Conservation (phyloP, 148 eudicot species). For the Amaranthus palmeri region DNA sequence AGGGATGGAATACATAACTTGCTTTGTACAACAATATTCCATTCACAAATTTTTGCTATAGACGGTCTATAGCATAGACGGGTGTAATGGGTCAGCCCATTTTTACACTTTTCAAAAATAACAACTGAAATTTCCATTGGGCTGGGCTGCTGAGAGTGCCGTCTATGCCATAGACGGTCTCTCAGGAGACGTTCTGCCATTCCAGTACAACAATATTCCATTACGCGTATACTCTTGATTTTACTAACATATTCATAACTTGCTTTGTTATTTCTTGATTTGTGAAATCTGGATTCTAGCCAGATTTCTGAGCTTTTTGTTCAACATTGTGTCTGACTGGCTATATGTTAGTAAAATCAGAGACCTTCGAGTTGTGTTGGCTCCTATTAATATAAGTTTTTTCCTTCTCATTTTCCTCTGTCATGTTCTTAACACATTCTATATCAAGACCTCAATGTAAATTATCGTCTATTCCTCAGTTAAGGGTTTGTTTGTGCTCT, state of each 20-base stretch:
- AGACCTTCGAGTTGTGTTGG: not conserved
- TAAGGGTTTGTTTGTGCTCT: no score
- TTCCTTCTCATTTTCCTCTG: not conserved
- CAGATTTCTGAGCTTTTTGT: not conserved
- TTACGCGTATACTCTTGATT: not conserved
- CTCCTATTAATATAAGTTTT: not conserved
- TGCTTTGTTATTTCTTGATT: no score
- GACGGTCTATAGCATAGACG: no score
- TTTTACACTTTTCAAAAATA: no score
- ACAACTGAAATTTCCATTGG: not conserved
- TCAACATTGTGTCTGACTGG: no score
- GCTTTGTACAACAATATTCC: not conserved
- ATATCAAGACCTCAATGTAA: not conserved
- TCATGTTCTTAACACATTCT: not conserved
- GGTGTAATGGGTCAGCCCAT: no score
- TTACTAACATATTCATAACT: not conserved
- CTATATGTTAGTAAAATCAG: not conserved
- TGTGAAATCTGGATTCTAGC: not conserved
- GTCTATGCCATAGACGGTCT: not conserved
- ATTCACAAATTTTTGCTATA: no score
- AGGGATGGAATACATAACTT: not conserved
- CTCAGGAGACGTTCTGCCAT: no score
- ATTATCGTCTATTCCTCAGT: not conserved
- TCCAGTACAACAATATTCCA: not conserved
- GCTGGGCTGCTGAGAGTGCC: not conserved